Evolutionary conservation across 129 eudicot genomes (phyloP).

Genomic region (Artemisia tridentata): DNA sequence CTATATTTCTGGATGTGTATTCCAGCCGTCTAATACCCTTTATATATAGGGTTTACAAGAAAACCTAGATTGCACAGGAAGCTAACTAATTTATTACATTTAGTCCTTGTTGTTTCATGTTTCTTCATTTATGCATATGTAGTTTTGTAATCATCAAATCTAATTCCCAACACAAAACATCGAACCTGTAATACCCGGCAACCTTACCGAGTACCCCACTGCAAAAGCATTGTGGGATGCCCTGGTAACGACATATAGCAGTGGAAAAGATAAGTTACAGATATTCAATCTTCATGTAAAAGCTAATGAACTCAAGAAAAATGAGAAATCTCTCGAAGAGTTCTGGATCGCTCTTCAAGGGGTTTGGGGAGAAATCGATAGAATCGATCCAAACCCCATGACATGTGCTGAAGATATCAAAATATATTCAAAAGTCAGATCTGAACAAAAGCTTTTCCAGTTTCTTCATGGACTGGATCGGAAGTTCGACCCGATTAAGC

Average conservation of each 20-base stretch:
- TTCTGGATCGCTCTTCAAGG: background rate
- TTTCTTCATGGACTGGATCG: background rate
- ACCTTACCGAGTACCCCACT: background rate
- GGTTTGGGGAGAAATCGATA: background rate
- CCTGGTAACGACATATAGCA: background rate
- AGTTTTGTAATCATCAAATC: too few relatives aligned
- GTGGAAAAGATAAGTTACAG: background rate
- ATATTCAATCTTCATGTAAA: background rate
- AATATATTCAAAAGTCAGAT: background rate
- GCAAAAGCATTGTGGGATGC: background rate
- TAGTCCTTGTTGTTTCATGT: too few relatives aligned
- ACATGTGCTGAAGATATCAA: background rate
- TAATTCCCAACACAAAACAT: too few relatives aligned
- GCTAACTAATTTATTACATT: too few relatives aligned
- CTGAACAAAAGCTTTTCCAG: background rate
- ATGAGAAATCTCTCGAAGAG: background rate
- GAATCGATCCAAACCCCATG: conserved; percentile 7
- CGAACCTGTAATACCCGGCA: background rate
- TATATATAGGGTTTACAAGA: too few relatives aligned
- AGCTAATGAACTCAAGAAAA: background rate
- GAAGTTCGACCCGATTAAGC: background rate
- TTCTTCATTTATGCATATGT: too few relatives aligned
- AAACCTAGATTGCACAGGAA: too few relatives aligned
- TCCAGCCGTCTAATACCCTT: too few relatives aligned
- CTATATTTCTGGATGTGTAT: too few relatives aligned